Evolutionary conservation across 148 eudicot species (phyloP), one percentile per base, ranked within the genome.

Genomic region (Gaultheria prostrata): DNA sequence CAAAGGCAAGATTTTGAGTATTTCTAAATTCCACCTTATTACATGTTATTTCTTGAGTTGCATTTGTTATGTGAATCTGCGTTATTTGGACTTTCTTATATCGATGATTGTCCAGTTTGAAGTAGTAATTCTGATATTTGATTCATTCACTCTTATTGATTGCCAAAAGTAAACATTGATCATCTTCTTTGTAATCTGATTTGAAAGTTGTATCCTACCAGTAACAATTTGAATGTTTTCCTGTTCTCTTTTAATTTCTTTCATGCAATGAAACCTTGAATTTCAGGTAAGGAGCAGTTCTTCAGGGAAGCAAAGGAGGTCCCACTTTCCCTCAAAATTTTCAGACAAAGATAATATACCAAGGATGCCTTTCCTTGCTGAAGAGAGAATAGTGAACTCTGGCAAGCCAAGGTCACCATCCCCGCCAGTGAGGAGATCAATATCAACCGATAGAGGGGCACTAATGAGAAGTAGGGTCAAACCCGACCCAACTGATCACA

Each of bases 391-490:
- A 61, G 51, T 32, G 82, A 87, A 82, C 82, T 82, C 92, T 8
- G 54, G 67, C 30, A 92, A 83, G 78, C 85, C 85, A 63, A 91
- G 93, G 85, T 96, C 93, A 81, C 93, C 92, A 50, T 94, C 98
- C n/a, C 95, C 95, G 15, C 97, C 98, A 82, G 80, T 90, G 24
- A 89, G 94, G 83, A 88, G 98, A 87, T 96, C 99, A 20, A 9
- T 91, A 83, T 96, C 99, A 56, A 94, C 99, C 30, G 98, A 95
- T 59, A 88, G 98, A 89, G 97, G 95, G 45, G 84, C 95, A 69
- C 88, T 89, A 77, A 81, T 87, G 7, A 89, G 86, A 84, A 87
- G 91, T 80, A 92, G 93, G 86, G 84, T 88, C 51, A 92, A 91
- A 78, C 87, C 95, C 45, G 97, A 94, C 80, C 85, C 86, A 75